These are phyloP conservation scores for Podochytrium sp. DNA, from an alignment of 192 early-diverging fungal species.

Conservation along the genomic window DNA sequence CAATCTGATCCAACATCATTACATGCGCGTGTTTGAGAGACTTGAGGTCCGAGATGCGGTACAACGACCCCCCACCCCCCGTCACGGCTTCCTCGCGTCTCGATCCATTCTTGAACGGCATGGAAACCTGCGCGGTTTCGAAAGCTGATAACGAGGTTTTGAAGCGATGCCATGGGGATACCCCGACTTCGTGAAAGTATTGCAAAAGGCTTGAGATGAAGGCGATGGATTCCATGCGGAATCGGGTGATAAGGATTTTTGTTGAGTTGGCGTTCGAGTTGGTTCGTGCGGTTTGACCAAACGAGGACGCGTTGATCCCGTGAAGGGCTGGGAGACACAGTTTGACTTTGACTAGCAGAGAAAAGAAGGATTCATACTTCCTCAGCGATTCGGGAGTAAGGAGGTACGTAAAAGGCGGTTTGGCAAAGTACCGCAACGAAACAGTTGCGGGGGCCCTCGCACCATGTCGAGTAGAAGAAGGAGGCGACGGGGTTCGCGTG, in stretches of 20 bases:
- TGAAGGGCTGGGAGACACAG: slow-evolving; percentile 2
- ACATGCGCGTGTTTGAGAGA: slow-evolving; percentile 8
- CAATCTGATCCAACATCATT: background rate
- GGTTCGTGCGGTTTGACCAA: no score
- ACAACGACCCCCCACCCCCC: background rate
- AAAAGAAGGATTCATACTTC: slow-evolving; percentile 1
- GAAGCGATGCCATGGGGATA: slow-evolving; percentile 14
- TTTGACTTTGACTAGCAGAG: background rate
- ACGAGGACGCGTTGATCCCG: background rate
- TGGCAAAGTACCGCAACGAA: background rate
- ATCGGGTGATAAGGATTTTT: background rate
- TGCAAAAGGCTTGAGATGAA: slow-evolving; percentile 13
- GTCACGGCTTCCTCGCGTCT: no score
- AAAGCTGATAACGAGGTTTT: background rate
- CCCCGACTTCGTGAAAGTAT: slow-evolving; percentile 25
- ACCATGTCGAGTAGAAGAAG: background rate
- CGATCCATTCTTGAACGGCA: no score
- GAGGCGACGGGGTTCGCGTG: background rate
- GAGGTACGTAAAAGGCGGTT: background rate
- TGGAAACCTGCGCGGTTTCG: background rate
- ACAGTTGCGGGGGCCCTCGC: no score
- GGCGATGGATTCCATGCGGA: slow-evolving; percentile 17
- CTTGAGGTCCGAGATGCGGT: background rate
- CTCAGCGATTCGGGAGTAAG: background rate
- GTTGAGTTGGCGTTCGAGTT: no score